These are phyloP conservation scores for Ophiosphaerella herpotricha DNA, from an alignment of 2,329 filamentous ascomycete genomes.

Conservation along the genomic window DNA sequence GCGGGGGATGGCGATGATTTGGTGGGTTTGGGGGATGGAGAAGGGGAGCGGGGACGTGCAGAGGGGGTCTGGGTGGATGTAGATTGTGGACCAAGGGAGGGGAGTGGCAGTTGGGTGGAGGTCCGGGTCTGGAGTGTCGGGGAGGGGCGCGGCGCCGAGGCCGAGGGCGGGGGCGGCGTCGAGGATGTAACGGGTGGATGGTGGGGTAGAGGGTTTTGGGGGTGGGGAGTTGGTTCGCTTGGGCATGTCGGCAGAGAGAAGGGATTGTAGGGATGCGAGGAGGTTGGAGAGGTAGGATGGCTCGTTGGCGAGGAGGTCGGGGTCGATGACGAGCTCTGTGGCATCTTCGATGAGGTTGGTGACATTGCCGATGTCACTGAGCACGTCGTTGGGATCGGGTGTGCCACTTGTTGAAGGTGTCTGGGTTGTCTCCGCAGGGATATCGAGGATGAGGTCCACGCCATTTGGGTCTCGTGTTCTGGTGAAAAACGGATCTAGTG, in stretches of 20 bases:
- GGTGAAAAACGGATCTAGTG: conserved; percentile 83
- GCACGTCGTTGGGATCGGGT: conserved; percentile 26
- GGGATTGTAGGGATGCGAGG: conserved; percentile 42
- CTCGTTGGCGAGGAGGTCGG: conserved; percentile 27
- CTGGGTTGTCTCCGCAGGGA: conserved; percentile 31
- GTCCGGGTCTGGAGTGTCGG: conserved; percentile 57
- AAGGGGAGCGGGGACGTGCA: conserved; percentile 64
- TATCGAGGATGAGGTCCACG: conserved; percentile 74
- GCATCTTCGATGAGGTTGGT: conserved; percentile 25
- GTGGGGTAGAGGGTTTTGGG: conserved; percentile 9
- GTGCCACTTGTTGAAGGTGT: conserved; percentile 17
- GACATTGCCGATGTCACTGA: conserved; percentile 30
- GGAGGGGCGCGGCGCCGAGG: conserved; percentile 70
- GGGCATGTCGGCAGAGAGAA: conserved; percentile 34
- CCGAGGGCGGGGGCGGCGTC: conserved; percentile 61
- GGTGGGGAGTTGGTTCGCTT: conserved; percentile 13
- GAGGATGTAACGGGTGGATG: conserved; percentile 35
- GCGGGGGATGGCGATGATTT: conserved; percentile 80
- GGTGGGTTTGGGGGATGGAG: conserved; percentile 60
- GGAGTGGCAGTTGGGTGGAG: conserved; percentile 42
- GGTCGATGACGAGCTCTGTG: conserved; percentile 32
- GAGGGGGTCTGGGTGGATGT: conserved; percentile 67
- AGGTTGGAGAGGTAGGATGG: conserved; percentile 41
- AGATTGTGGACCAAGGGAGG: conserved; percentile 72
- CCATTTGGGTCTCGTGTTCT: conserved; percentile 73